Conservation (phyloP, 192 early-diverging fungal species). For the Powellomyces hirtus region DNA sequence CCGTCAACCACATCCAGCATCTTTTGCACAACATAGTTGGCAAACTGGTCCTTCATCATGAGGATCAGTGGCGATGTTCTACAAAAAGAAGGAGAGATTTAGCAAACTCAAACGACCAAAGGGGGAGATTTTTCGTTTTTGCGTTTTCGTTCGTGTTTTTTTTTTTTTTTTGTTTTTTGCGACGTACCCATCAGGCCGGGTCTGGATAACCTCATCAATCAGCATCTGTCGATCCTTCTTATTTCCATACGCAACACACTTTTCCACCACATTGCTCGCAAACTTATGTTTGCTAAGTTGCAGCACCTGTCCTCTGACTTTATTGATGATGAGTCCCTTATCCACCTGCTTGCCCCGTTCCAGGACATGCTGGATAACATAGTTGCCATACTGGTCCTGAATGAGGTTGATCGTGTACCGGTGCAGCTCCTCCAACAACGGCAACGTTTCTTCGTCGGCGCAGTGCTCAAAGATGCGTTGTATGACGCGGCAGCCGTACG, state of each 20-base stretch:
- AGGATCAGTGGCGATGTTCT: conserved; percentile 79
- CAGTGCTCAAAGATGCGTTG: conserved; percentile 99
- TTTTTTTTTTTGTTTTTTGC: not conserved
- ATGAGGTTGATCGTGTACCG: conserved; percentile 87
- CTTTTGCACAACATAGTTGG: conserved; percentile 99
- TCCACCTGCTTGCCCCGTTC: conserved; percentile 89
- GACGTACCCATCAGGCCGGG: conserved; percentile 77
- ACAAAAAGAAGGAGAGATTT: not conserved
- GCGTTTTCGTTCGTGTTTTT: not conserved
- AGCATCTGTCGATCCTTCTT: conserved; percentile 79
- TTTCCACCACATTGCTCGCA: conserved; percentile 98
- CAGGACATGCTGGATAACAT: conserved; percentile 97
- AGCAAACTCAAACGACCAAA: no score
- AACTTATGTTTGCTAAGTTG: conserved; percentile 98
- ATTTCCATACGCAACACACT: conserved; percentile 93
- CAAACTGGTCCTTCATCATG: conserved; percentile 99
- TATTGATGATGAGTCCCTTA: conserved; percentile 81
- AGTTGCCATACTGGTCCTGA: conserved; percentile 99
- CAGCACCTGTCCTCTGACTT: conserved; percentile 90
- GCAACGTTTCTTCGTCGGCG: conserved; percentile 66
- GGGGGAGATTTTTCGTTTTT: no score
- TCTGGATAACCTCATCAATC: conserved; percentile 89
- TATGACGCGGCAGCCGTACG: conserved; percentile 98
- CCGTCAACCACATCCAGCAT: conserved; percentile 97
- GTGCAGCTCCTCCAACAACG: conserved; percentile 93